Evolutionary conservation across 768 basidiomycete genomes (phyloP).

Genomic region (Pleurotus giganteus): DNA sequence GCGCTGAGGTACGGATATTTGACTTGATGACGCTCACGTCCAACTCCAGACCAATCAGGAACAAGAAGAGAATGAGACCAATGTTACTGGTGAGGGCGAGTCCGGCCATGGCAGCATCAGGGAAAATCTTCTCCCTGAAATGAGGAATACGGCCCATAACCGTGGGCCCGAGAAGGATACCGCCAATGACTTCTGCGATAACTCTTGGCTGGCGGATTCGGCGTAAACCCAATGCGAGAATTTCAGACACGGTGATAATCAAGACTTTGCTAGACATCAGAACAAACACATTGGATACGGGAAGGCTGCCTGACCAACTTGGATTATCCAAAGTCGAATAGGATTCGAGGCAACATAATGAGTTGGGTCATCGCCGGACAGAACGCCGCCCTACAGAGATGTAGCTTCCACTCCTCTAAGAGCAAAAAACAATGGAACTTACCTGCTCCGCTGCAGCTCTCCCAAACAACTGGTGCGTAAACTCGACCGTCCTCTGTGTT

Average conservation of each 20-base stretch:
- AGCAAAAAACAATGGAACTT: constrained; percentile 13
- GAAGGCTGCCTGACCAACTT: constrained; percentile 50
- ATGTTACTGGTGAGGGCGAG: constrained; percentile 75
- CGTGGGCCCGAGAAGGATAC: constrained; percentile 78
- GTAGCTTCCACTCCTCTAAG: not conserved
- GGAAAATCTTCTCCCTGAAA: constrained; percentile 66
- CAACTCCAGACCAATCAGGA: constrained; percentile 84
- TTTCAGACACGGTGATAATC: constrained; percentile 77
- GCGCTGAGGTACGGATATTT: constrained; percentile 55
- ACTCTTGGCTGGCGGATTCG: constrained; percentile 88
- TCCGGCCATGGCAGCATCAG: constrained; percentile 44
- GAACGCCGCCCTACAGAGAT: constrained; percentile 56
- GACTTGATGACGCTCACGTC: constrained; percentile 67
- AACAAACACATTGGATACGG: not conserved
- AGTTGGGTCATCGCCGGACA: constrained; percentile 74
- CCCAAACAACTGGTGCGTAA: constrained; percentile 29
- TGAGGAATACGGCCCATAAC: constrained; percentile 78
- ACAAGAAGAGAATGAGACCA: constrained; percentile 75
- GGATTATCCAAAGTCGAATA: constrained; percentile 72
- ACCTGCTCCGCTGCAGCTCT: constrained; percentile 52
- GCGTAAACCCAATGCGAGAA: constrained; percentile 61
- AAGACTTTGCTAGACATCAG: constrained; percentile 45
- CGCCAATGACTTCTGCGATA: constrained; percentile 90
- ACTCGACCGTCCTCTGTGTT: constrained; percentile 16
- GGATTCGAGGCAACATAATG: constrained; percentile 64